These are phyloP conservation scores for Pistacia vera DNA, from an alignment of 345 rosid species.

Conservation along the genomic window DNA sequence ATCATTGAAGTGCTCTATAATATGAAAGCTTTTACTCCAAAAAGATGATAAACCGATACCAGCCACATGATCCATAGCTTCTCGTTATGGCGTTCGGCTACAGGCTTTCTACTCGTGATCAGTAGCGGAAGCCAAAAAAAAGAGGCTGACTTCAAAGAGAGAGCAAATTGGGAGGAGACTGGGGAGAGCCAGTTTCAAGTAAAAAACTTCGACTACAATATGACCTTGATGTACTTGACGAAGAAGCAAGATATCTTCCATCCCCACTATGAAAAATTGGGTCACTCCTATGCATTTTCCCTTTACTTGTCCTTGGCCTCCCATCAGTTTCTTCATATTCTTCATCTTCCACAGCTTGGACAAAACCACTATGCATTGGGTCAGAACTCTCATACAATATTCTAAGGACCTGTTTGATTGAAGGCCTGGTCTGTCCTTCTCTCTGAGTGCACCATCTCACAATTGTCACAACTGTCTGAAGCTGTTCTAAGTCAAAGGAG, in stretches of 20 bases:
- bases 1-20: not conserved
- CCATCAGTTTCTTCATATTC: slow-evolving; percentile 64
- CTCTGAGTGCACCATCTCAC: slow-evolving; percentile 92
- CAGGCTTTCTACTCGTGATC: slow-evolving; percentile 1
- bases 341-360: slow-evolving; percentile 64
- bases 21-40: not conserved
- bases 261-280: slow-evolving; percentile 58
- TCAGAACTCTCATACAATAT: slow-evolving; percentile 84
- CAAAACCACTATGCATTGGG: slow-evolving; percentile 70
- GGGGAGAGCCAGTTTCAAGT: slow-evolving; percentile 84
- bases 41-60: slow-evolving; percentile 7
- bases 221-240: slow-evolving; percentile 91
- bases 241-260: slow-evolving; percentile 73
- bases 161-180: slow-evolving; percentile 59
- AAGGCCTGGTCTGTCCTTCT: slow-evolving; percentile 81
- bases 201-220: slow-evolving; percentile 87
- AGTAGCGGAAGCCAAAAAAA: slow-evolving; percentile 9
- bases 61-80: not conserved
- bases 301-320: slow-evolving; percentile 56
- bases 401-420: slow-evolving; percentile 84
- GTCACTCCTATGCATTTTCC: slow-evolving; percentile 57
- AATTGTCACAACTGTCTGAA: slow-evolving; percentile 56
- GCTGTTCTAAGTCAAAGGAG: slow-evolving; percentile 74
- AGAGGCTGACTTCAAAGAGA: slow-evolving; percentile 37
- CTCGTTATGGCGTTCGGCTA: not conserved